Percentiles rank a stretch among this genome's conserved stretches.
Conservation (phyloP, 768 basidiomycete species). For the Amanita muscaria region DNA sequence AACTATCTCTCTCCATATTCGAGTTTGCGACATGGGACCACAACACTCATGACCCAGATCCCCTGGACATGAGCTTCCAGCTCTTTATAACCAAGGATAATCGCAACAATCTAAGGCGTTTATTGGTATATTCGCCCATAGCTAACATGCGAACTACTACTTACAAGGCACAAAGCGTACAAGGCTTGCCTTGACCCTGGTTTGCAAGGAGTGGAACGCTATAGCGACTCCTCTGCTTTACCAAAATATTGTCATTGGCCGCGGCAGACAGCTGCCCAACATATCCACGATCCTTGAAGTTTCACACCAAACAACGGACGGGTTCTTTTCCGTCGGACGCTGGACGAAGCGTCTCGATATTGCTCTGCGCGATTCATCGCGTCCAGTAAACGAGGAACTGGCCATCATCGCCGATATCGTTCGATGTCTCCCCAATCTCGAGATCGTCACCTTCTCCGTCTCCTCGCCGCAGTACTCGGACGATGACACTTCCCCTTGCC, state of each 20-base stretch:
- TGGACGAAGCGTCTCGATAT: slow-evolving; percentile 10
- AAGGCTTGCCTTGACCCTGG: slow-evolving; percentile 18
- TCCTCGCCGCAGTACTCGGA: neutral
- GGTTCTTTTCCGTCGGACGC: neutral
- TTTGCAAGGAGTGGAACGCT: slow-evolving; percentile 19
- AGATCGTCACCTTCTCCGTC: slow-evolving; percentile 5
- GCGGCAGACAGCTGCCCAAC: neutral
- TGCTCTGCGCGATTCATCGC: slow-evolving; percentile 2
- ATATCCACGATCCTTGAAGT: slow-evolving; percentile 3
- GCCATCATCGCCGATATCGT: slow-evolving; percentile 1
- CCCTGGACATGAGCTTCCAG: slow-evolving; percentile 6
- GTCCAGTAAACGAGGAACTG: neutral
- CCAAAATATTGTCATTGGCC: slow-evolving; percentile 15
- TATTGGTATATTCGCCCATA: neutral
- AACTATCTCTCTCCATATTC: slow-evolving; percentile 5
- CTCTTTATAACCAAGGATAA: slow-evolving; percentile 4
- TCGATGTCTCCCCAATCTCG: slow-evolving; percentile 6
- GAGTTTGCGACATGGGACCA: neutral
- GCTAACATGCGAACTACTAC: neutral
- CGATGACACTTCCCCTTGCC: neutral
- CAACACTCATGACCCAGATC: neutral
- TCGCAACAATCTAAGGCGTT: slow-evolving; percentile 1
- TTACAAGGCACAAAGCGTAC: slow-evolving; percentile 12
- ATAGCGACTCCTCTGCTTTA: slow-evolving; percentile 18
- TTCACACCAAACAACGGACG: neutral